These are phyloP conservation scores for Pleurotus pulmonarius DNA, from an alignment of 768 basidiomycete genomes.

Conservation along the genomic window DNA sequence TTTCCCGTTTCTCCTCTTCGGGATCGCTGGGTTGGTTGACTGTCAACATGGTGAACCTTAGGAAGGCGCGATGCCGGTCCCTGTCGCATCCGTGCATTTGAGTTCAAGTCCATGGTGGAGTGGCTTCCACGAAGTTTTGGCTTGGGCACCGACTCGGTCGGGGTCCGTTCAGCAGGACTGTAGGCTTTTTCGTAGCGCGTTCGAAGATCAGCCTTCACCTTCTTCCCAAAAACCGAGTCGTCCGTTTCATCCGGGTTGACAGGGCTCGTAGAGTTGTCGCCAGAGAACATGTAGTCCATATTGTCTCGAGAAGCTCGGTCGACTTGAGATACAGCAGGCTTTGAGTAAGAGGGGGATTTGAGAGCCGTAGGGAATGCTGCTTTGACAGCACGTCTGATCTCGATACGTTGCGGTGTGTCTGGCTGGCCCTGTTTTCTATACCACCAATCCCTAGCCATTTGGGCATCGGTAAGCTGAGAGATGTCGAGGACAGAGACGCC, in stretches of 20 bases:
- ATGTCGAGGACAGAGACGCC: slow-evolving; percentile 1
- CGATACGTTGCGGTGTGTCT: background rate
- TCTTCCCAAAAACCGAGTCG: background rate
- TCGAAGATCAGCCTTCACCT: background rate
- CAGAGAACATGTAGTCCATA: background rate
- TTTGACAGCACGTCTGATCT: too few species aligned
- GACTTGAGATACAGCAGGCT: too few species aligned
- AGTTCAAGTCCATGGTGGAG: background rate
- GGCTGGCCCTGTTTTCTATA: background rate
- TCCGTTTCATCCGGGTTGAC: background rate
- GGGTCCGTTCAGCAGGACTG: background rate
- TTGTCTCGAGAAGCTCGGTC: too few species aligned
- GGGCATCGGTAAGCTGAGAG: background rate
- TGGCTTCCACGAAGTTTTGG: background rate
- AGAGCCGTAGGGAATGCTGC: too few species aligned
- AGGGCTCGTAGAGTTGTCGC: background rate
- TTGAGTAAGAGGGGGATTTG: too few species aligned
- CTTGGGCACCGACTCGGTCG: background rate
- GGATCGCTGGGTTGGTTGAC: background rate
- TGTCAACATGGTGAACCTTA: background rate
- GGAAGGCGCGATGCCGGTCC: background rate
- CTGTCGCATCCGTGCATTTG: background rate
- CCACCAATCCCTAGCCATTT: slow-evolving; percentile 1
- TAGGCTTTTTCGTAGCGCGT: background rate
- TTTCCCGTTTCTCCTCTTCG: background rate